Evolutionary conservation across 495 filamentous ascomycete genomes (phyloP).

Genomic region (Penicillium roqueforti): DNA sequence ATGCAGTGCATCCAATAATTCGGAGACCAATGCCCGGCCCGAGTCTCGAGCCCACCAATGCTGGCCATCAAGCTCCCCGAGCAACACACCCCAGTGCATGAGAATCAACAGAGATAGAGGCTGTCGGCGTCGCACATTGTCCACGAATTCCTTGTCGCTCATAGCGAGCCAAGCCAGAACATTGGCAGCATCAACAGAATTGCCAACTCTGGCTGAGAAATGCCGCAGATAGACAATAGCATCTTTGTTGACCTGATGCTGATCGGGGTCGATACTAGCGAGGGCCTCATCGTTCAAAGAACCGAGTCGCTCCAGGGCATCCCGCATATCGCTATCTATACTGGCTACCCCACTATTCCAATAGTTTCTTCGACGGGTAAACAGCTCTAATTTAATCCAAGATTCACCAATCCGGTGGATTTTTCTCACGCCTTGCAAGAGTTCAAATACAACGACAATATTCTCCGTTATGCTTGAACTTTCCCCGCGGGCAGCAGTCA

Average conservation of each 20-base stretch:
- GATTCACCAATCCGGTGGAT: slow-evolving; percentile 30
- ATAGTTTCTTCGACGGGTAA: slow-evolving; percentile 19
- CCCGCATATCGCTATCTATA: slow-evolving; percentile 25
- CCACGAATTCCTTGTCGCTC: slow-evolving; percentile 35
- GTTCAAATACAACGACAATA: slow-evolving; percentile 34
- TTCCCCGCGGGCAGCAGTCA: slow-evolving; percentile 32
- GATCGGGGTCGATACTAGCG: slow-evolving; percentile 18
- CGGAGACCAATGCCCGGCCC: slow-evolving; percentile 29
- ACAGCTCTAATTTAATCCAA: slow-evolving; percentile 31
- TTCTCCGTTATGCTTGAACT: slow-evolving; percentile 35
- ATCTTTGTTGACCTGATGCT: slow-evolving; percentile 30
- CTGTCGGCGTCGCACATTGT: slow-evolving; percentile 27
- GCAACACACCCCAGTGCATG: slow-evolving; percentile 38
- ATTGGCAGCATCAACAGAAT: slow-evolving; percentile 24
- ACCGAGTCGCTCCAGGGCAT: slow-evolving; percentile 25
- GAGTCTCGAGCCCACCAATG: slow-evolving; percentile 39
- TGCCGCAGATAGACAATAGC: slow-evolving; percentile 28
- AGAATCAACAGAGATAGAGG: slow-evolving; percentile 34
- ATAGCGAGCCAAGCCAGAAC: slow-evolving; percentile 36
- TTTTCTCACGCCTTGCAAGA: slow-evolving; percentile 36
- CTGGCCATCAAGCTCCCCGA: slow-evolving; percentile 32
- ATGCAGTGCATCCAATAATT: slow-evolving; percentile 22
- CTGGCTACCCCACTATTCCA: slow-evolving; percentile 8
- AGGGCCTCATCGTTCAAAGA: slow-evolving; percentile 25
- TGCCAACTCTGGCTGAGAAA: slow-evolving; percentile 25